Base-by-base conservation (phyloP, 371 early-diverging fungal genomes). In the Mortierella sp. region DNA sequence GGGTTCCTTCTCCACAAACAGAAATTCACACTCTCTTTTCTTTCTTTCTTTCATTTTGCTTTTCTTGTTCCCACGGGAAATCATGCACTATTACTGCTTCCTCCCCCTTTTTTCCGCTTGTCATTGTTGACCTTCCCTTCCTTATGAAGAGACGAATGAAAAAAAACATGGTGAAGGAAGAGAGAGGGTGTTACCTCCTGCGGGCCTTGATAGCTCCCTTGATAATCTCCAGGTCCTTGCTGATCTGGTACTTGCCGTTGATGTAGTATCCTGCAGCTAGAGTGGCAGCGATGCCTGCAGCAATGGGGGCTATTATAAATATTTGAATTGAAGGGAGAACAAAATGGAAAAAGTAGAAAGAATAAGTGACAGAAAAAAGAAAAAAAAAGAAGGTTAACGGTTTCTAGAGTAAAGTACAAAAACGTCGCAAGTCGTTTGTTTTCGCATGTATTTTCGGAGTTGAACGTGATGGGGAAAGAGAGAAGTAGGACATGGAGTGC, bases 201-300 rank as follows among this genome's bases (percentile, higher is more conserved):
- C 80, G 80, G 16, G 80, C 45, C 11, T 57, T 26, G 5, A 52
- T 3, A 1, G 48, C 80, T 21, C 34, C 71, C 2, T 57, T 68
- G 45, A 81, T 52, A 42, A 81, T 1, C 26, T n/a, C 44, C 14
- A 78, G 21, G 72, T 82, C 83, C 70, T 82, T 82, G 60, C 73
- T 60, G 73, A 82, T n/a, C 70, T 82, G 83, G 65, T 78, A 82
- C 70, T 78, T 82, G 26, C 63, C 55, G n/a, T 82, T 71, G 44
- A 82, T 60, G 48, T 75, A 79, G 47, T 76, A 82, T 50, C 83
- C 83, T 28, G 65, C 79, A 14, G 76, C 78, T 2, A 75, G 34
- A 0, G 83, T 65, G 4, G 83, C 75, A 19, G 83, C 79, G 42
- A 82, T 34, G 2, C 77, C 78, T 42, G 76, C 79, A 34, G 74